These are phyloP conservation scores for Leccinum truebloodii DNA, from an alignment of 768 basidiomycete genomes.

Conservation along the genomic window DNA sequence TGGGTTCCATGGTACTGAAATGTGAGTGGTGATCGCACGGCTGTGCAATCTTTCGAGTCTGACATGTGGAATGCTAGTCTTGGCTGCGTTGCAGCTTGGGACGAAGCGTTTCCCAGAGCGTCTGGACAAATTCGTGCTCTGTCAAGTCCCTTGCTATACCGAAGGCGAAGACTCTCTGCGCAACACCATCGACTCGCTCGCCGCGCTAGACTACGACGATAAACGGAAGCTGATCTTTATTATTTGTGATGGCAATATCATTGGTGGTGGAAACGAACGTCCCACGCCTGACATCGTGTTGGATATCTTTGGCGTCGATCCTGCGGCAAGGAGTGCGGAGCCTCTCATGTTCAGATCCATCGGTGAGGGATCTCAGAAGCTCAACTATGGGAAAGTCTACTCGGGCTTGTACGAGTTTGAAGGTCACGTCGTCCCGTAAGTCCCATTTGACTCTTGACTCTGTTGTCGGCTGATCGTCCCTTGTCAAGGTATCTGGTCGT, in stretches of 20 bases:
- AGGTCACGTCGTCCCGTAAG: constrained; percentile 68
- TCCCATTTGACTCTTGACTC: constrained; percentile 4
- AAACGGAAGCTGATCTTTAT: constrained; percentile 68
- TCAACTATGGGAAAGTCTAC: constrained; percentile 72
- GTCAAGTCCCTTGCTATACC: constrained; percentile 70
- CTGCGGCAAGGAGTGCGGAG: constrained; percentile 60
- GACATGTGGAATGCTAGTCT: constrained; percentile 40
- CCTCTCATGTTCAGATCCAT: constrained; percentile 69
- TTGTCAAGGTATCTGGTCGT: constrained; percentile 55
- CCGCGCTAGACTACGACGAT: constrained; percentile 65
- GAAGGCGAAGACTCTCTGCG: constrained; percentile 69
- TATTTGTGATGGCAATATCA: constrained; percentile 73
- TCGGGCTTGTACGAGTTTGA: constrained; percentile 72
- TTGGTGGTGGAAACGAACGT: constrained; percentile 67
- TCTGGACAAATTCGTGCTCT: constrained; percentile 68
- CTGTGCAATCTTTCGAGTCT: constrained; percentile 8
- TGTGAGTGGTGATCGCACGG: constrained; percentile 43
- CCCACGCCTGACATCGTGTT: constrained; percentile 67
- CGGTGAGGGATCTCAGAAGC: constrained; percentile 63
- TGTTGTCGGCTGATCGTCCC: neutral
- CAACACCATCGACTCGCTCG: constrained; percentile 55
- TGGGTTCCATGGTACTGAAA: constrained; percentile 56
- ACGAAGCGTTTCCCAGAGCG: constrained; percentile 63
- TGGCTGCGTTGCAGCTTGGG: constrained; percentile 63
- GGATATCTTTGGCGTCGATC: constrained; percentile 68